Conservation (phyloP, 208 protist genomes). For the Trypanosoma cruzi region DNA sequence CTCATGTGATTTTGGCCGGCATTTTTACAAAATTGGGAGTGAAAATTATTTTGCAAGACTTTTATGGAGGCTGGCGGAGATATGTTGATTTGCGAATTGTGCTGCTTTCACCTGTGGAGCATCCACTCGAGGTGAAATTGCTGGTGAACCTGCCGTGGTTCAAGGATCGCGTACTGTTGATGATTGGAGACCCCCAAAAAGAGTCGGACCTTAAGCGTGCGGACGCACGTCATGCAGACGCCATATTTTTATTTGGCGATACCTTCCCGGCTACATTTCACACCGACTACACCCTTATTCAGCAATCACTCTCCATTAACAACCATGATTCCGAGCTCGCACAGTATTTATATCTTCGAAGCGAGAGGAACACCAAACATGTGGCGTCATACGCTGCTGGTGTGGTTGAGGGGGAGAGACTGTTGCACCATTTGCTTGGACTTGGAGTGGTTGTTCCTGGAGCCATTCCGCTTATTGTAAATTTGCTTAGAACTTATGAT, state of each 20-base stretch:
- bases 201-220: constrained; percentile 57
- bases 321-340: constrained; percentile 71
- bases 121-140: constrained; percentile 57
- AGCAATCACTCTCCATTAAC: constrained; percentile 62
- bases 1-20: constrained; percentile 81
- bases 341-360: constrained; percentile 76
- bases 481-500: constrained; percentile 84
- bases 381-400: constrained; percentile 66
- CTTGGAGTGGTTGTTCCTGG: constrained; percentile 73
- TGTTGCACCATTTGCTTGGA: constrained; percentile 70
- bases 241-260: constrained; percentile 85
- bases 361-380: constrained; percentile 56
- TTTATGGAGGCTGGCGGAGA: constrained; percentile 80
- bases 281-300: constrained; percentile 71
- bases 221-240: constrained; percentile 62
- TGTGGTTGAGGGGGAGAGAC: constrained; percentile 67
- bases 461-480: constrained; percentile 78
- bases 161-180: constrained; percentile 66
- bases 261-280: constrained; percentile 72
- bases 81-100: constrained; percentile 77
- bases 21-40: constrained; percentile 61
- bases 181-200: constrained; percentile 66
- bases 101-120: constrained; percentile 61
- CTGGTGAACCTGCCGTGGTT: constrained; percentile 71
- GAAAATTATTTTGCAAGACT: constrained; percentile 74